Conservation (phyloP, 208 protist species). For the Spongospora subterranea region DNA sequence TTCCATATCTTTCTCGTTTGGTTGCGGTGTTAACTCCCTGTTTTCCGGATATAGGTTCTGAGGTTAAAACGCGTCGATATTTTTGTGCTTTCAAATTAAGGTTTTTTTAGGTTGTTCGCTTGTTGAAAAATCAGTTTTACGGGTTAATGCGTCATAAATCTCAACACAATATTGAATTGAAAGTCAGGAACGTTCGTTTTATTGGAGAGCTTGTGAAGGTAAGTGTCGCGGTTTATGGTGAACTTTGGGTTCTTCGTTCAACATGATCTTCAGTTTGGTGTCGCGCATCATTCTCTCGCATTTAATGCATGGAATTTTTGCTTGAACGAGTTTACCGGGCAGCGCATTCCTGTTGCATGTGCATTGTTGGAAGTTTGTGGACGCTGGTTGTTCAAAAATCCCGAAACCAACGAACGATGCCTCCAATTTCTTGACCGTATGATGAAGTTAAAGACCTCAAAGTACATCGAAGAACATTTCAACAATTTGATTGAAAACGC, state of each 20-base stretch:
- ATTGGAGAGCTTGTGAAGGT: conserved; percentile 51
- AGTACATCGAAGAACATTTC: conserved; percentile 42
- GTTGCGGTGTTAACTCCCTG: background rate
- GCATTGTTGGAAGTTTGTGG: conserved; percentile 1
- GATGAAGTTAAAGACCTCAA: conserved; percentile 46
- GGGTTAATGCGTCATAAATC: conserved; percentile 17
- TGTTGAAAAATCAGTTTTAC: conserved; percentile 45
- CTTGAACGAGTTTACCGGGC: conserved; percentile 48
- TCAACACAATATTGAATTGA: conserved; percentile 54
- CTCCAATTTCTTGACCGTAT: background rate
- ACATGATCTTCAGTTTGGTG: conserved; percentile 3
- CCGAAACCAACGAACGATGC: conserved; percentile 41
- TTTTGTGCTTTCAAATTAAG: background rate
- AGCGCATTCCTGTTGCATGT: background rate
- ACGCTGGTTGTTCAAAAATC: conserved; percentile 34
- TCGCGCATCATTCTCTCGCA: conserved; percentile 32
- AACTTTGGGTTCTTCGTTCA: background rate
- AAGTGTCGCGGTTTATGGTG: background rate
- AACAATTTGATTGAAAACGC: conserved; percentile 51
- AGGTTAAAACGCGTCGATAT: background rate
- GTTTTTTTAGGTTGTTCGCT: background rate
- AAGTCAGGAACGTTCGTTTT: conserved; percentile 45
- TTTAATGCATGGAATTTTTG: conserved; percentile 54
- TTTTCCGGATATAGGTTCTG: conserved; percentile 50
- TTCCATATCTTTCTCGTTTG: conserved; percentile 36